Base-by-base conservation (phyloP, 805 yeast species). In the Ogataea trehalophila region DNA sequence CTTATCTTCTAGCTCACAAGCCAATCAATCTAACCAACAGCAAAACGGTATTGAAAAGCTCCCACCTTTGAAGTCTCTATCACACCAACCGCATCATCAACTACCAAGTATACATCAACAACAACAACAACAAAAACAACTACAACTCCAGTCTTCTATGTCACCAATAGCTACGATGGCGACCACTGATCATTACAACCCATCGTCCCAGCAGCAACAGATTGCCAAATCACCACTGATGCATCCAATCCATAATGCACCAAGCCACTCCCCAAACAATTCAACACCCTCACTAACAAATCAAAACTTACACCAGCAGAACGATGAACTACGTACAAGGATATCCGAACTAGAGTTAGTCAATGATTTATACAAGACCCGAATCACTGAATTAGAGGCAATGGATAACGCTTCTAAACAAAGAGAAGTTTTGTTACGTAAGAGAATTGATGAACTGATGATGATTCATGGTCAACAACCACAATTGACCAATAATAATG, bases 301-400 rank as follows among this genome's bases (percentile, higher is more conserved):
- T 13, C 31, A 26, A 26, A 26, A 9, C 31, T n/a, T 34, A 41
- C 22, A 47, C 53, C 16, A 31, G 9, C 42, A 47, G 20, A 45
- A 50, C 36, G 63, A 63, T 29, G 70, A 66, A 45, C 68, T 91
- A 52, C 79, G 80, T 53, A 87, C 96, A 0, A 74, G 95, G 49
- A 87, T 91, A 20, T 80, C 86, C 13, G 98, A 92, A 63, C 75
- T 92, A 51, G 98, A 92, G 63, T 73, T 91, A 39, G 96, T 92
- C 37, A 91, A 90, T 58, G 97, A 91, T 62, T 70, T 92, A 49
- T 87, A 89, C 70, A 79, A 87, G 56, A 79, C 92, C 6, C 79
- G 95, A 55, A 87, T 92, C 39, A 72, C 77, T 63, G 96, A 92
- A 61, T 72, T 92, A 53, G 97, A 92, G 67, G 81, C 80, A 18